phyloP scores from a whole-genome alignment of 164 flowering plant genomes.

The Liriodendron chinense region DNA sequence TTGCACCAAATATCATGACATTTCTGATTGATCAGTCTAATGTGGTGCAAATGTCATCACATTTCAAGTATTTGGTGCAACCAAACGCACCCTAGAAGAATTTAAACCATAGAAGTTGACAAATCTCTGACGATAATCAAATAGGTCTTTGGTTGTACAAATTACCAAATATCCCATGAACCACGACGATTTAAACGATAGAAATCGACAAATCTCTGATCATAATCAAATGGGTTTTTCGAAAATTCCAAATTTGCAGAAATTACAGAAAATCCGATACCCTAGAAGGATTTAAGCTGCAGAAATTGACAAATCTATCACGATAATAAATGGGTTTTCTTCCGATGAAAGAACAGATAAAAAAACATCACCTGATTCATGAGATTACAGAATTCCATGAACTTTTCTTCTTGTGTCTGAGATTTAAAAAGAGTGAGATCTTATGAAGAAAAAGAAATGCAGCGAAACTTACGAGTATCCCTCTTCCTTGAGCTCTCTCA shows the following conservation, averaged over 20 bases:
- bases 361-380: neutral
- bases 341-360: no score
- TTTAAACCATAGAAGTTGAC: no score
- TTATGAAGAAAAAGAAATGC: neutral
- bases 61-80: no score
- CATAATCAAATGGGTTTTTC: neutral
- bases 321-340: no score
- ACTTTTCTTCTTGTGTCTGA: neutral
- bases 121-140: no score
- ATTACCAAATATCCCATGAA: no score
- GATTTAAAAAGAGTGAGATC: neutral
- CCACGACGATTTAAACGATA: neutral
- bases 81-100: no score
- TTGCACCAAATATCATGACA: no score
- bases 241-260: neutral
- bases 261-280: neutral
- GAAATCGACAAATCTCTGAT: neutral
- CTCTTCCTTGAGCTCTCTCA: conserved; percentile 62
- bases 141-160: no score
- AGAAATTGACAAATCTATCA: neutral
- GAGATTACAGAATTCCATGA: neutral
- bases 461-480: conserved; percentile 50
- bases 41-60: no score
- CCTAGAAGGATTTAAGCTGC: neutral
- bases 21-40: no score